phyloP scores from a whole-genome alignment of 2,329 filamentous ascomycete species.

The Periglandula ipomoeae region DNA sequence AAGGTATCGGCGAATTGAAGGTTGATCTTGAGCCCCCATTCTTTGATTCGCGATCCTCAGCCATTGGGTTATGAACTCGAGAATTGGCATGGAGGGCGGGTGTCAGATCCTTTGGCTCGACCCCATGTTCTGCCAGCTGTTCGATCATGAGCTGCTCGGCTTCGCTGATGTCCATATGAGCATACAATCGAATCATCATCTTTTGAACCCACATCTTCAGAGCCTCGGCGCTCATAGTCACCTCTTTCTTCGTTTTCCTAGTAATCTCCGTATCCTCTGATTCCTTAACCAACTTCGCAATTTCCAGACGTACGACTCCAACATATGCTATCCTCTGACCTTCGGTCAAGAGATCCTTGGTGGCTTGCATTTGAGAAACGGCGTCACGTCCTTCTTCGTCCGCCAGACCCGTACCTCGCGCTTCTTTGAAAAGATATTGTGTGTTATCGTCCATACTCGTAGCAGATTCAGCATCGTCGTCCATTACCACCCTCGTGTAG shows the following conservation, averaged over 20 bases:
- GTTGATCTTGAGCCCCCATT: constrained; percentile 10
- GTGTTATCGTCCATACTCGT: constrained; percentile 98
- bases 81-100: constrained; percentile 85
- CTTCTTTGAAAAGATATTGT: constrained; percentile 82
- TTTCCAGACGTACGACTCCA: constrained; percentile 72
- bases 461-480: constrained; percentile 87
- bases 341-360: constrained; percentile 90
- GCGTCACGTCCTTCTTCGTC: constrained; percentile 74
- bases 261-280: constrained; percentile 52
- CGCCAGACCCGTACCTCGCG: constrained; percentile 44
- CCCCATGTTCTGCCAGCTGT: constrained; percentile 86
- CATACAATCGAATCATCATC: constrained; percentile 92
- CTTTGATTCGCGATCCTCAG: constrained; percentile 28
- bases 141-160: constrained; percentile 98
- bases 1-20: constrained; percentile 15
- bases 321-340: constrained; percentile 95
- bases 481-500: constrained; percentile 89
- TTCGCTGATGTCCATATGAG: constrained; percentile 91
- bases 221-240: constrained; percentile 62
- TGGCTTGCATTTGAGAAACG: constrained; percentile 84
- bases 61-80: constrained; percentile 86
- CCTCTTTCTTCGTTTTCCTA: constrained; percentile 61
- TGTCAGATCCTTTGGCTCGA: constrained; percentile 74
- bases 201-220: constrained; percentile 96
- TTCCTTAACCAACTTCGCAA: constrained; percentile 67